Percentiles rank a stretch among this genome's conserved stretches.
These are phyloP conservation scores for Lactifluus rugatus DNA, from an alignment of 768 basidiomycete species.

Conservation along the genomic window DNA sequence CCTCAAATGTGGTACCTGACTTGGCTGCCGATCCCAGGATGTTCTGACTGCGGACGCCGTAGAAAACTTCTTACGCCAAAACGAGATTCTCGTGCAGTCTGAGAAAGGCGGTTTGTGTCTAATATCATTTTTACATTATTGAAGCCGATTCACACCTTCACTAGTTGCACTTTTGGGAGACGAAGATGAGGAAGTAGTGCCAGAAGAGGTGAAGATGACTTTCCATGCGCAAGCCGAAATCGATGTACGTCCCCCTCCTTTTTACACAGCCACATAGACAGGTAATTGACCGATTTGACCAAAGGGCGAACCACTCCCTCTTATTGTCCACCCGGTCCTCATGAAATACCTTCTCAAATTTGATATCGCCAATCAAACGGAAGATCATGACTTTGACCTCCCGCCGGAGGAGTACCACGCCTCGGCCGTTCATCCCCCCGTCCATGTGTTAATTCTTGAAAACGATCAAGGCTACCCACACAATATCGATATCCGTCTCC, in stretches of 20 bases:
- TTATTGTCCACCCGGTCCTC: constrained; percentile 10
- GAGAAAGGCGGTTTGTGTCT: constrained; percentile 12
- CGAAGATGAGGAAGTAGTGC: constrained; percentile 7
- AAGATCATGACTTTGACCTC: constrained; percentile 7
- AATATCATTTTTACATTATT: neutral
- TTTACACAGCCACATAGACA: neutral
- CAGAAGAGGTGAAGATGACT: constrained; percentile 2
- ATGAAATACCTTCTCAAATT: constrained; percentile 13
- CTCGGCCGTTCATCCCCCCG: constrained; percentile 9
- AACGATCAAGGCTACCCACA: constrained; percentile 13
- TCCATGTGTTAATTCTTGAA: constrained; percentile 1
- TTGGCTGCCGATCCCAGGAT: neutral
- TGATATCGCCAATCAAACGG: neutral
- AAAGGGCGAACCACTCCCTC: constrained; percentile 11
- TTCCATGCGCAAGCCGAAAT: constrained; percentile 5
- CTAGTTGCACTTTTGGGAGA: constrained; percentile 7
- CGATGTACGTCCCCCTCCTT: neutral
- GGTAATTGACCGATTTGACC: neutral
- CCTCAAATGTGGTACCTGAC: neutral
- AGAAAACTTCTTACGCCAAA: constrained; percentile 14
- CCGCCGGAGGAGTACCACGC: constrained; percentile 1
- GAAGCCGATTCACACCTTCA: neutral
- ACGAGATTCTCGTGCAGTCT: constrained; percentile 1
- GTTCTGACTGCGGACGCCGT: constrained; percentile 12
- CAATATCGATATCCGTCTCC: constrained; percentile 8